Evolutionary conservation across 371 early-diverging fungal genomes (phyloP), one percentile per base, ranked within the genome.

Genomic region (Actinomucor elegans): DNA sequence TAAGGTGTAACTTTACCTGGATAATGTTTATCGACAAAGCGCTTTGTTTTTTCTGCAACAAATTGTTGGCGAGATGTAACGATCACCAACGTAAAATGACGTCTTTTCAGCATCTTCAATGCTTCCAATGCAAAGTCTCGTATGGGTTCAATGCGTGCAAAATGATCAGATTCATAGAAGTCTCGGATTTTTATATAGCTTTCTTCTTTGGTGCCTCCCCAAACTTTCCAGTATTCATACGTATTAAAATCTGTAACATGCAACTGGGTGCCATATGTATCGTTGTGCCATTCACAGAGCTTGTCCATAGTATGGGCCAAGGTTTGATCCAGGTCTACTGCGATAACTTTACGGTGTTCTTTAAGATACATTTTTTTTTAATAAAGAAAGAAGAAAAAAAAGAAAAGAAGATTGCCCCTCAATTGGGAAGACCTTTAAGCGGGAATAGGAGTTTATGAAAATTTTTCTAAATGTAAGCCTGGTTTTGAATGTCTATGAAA

Each of bases 21-120:
- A 54, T 67, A 80, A 31, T 75, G 73, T 38, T 60, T 66, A 33
- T 80, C 77, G 14, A 77, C 72, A 60, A 77, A 80, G 38, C 65
- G 64, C 45, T 80, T 77, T n/a, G 77, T 80, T 44, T 68, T 50
- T 46, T 72, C 72, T 10, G 80, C 76, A 5, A 77, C 60, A 42
- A 75, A 80, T 53, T 80, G 80, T 35, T 77, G 77, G 20, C 80
- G 64, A 15, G 75, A 71, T 5, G 80, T 80, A 37, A 80, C 60
- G 34, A 80, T 71, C 7, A 80, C 77, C n/a, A 80, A 53, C 2
- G 64, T 61, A 50, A 69, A 80, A 7, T 66, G 66, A 21, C 80
- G 69, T 28, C 65, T 61, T 42, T 80, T 80, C 21, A 80, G 55
- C 46, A 72, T 72, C 64, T 73, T 75, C n/a, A 80, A 46, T 33